Conservation (phyloP, 2,329 filamentous ascomycete genomes). For the Atkinsonella hypoxylon region DNA sequence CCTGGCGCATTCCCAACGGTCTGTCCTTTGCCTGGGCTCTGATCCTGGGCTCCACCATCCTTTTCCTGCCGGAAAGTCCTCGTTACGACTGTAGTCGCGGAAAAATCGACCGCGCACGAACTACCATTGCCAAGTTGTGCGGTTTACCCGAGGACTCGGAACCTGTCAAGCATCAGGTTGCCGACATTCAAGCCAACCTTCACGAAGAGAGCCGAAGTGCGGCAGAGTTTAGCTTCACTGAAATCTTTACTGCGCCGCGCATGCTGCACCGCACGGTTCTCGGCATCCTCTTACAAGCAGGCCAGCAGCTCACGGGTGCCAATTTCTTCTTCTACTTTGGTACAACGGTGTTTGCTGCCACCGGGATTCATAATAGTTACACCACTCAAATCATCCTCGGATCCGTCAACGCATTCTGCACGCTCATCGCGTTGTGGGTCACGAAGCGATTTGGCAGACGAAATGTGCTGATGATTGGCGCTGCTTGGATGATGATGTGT, state of each 20-base stretch:
- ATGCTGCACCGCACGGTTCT: constrained; percentile 54
- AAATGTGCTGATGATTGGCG: constrained; percentile 49
- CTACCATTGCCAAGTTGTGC: constrained; percentile 33
- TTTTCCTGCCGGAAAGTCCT: constrained; percentile 43
- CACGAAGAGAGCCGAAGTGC: constrained; percentile 32
- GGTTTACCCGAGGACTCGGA: constrained; percentile 27
- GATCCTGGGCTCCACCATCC: constrained; percentile 35
- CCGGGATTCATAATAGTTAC: constrained; percentile 53
- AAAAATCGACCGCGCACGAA: constrained; percentile 33
- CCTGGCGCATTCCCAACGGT: constrained; percentile 52
- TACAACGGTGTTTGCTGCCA: constrained; percentile 52
- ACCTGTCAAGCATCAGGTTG: constrained; percentile 34
- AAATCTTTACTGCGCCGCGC: constrained; percentile 55
- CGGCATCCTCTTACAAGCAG: constrained; percentile 49
- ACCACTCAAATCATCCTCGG: constrained; percentile 56
- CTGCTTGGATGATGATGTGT: constrained; percentile 45
- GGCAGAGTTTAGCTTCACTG: constrained; percentile 37
- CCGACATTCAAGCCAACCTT: constrained; percentile 39
- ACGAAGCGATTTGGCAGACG: constrained; percentile 55
- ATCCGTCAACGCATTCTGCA: constrained; percentile 55
- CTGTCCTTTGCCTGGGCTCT: constrained; percentile 45
- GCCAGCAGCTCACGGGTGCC: constrained; percentile 57
- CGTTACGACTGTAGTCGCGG: constrained; percentile 37
- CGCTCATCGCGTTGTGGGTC: constrained; percentile 52
- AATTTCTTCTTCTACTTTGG: constrained; percentile 60